Evolutionary conservation across 75 land plant genomes (phyloP), one percentile per base, ranked within the genome.

Genomic region (Pseudotsuga menziesii): DNA sequence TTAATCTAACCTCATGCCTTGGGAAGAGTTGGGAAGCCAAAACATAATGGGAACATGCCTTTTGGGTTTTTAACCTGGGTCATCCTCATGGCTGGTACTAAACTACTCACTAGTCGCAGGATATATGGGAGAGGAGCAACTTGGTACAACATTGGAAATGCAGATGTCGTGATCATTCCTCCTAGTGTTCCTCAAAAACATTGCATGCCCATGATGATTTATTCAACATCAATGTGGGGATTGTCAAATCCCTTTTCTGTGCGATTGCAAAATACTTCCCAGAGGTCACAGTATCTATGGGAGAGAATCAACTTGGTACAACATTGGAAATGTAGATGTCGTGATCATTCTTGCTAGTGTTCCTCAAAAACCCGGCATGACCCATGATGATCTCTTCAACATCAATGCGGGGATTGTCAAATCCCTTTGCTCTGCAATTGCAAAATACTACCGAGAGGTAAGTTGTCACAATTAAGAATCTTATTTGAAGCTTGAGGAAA

Each of bases 291-390:
- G n/a, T n/a, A n/a, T n/a, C n/a, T n/a, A n/a, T 83, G 73, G 93
- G 93, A 32, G 98, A 96, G 11, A 95, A 90, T 0, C 87, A 96
- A 72, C 83, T 96, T 15, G 92, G 84, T 4, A 19, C 86, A 57
- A 97, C 99, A 56, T 77, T 96, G 75, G 90, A 92, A 97, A 94
- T 35, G 80, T 90, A 14, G 97, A 96, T 76, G 61, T 96, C 17
- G 97, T 96, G 41, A 86, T 96, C 69, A 96, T 96, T 76, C 99
- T 97, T 8, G 99, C 99, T 22, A 97, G 99, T 76, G 98, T 96
- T 23, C 98, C 98, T 9, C 85, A 97, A 27, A 96, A 96, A 83
- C 98, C 98, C 26, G 98, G 98, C 67, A 96, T 96, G 98, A 96
- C 98, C 25, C 88, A 97, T 75, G 98, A 96, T 84, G 98, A 96